These are phyloP conservation scores for Euphrasia confusa DNA, from an alignment of 257 asterid genomes.

Conservation along the genomic window DNA sequence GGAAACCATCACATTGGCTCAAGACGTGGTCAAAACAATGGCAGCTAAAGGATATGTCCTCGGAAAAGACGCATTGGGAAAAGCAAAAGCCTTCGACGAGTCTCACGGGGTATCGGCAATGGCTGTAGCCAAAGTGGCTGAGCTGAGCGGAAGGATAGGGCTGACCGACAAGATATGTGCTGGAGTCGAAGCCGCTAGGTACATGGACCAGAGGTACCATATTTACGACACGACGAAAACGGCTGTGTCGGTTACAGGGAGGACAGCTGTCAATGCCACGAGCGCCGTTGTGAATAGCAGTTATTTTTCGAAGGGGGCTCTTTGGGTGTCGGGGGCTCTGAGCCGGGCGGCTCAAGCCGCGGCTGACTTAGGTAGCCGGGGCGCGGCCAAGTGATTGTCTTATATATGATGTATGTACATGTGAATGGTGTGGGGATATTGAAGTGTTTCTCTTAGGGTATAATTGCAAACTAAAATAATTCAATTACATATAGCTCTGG, in stretches of 20 bases:
- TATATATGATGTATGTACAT: too few species aligned
- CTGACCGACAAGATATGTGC: constrained; percentile 72
- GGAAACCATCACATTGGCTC: constrained; percentile 77
- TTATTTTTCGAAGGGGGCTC: constrained; percentile 80
- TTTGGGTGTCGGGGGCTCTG: constrained; percentile 82
- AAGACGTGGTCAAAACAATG: constrained; percentile 85
- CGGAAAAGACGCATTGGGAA: constrained; percentile 77
- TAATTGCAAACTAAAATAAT: too few species aligned
- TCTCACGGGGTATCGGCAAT: constrained; percentile 87
- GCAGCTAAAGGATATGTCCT: constrained; percentile 65
- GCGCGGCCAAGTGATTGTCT: constrained; percentile 28
- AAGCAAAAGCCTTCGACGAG: constrained; percentile 80
- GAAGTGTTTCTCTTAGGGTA: too few species aligned
- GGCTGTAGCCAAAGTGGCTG: constrained; percentile 91
- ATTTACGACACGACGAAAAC: constrained; percentile 60
- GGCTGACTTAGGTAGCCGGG: constrained; percentile 66
- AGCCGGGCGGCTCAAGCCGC: constrained; percentile 74
- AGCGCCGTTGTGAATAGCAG: constrained; percentile 63
- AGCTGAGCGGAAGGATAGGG: constrained; percentile 70
- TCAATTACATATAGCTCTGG: too few species aligned
- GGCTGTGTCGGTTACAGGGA: constrained; percentile 77
- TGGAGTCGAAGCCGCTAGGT: constrained; percentile 71
- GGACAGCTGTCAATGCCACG: constrained; percentile 76
- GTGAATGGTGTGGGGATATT: too few species aligned
- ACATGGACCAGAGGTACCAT: constrained; percentile 57